These are phyloP conservation scores for Penicillium sp. DNA, from an alignment of 2,329 filamentous ascomycete species.

Conservation along the genomic window DNA sequence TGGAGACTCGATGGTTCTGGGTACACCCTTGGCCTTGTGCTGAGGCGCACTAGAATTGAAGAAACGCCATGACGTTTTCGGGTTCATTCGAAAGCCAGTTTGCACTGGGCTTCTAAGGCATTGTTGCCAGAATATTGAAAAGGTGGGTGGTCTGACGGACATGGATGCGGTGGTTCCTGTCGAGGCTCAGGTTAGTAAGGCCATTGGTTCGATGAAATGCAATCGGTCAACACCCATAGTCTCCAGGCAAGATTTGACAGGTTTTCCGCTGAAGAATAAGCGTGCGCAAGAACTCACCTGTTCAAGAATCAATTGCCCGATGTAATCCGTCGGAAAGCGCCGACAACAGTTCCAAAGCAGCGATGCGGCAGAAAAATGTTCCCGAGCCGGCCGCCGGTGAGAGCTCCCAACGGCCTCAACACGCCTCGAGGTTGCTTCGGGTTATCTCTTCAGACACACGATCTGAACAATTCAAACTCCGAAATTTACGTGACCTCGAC, in stretches of 20 bases:
- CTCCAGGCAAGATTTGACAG: not conserved
- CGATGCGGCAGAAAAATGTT: conserved; percentile 41
- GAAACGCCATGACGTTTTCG: conserved; percentile 25
- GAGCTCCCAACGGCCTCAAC: conserved; percentile 40
- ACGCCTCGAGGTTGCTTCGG: conserved; percentile 18
- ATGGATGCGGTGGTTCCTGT: conserved; percentile 24
- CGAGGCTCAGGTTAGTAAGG: conserved; percentile 13
- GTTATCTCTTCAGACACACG: conserved; percentile 10
- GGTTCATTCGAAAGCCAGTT: conserved; percentile 13
- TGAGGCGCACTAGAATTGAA: conserved; percentile 31
- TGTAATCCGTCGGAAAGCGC: conserved; percentile 26
- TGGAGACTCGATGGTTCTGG: conserved; percentile 10
- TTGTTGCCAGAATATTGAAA: conserved; percentile 28
- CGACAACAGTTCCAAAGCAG: conserved; percentile 20
- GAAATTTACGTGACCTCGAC: conserved; percentile 18
- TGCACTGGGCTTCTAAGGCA: conserved; percentile 22
- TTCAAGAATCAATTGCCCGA: conserved; percentile 16
- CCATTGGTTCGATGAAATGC: not conserved
- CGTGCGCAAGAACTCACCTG: conserved; percentile 14
- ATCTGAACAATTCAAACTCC: conserved; percentile 10
- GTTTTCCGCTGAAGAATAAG: not conserved
- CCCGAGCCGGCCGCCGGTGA: conserved; percentile 40
- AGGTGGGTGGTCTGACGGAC: conserved; percentile 30
- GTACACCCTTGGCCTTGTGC: conserved; percentile 17
- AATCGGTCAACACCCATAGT: not conserved